phyloP scores from a whole-genome alignment of 2,329 filamentous ascomycete genomes.

The Fusarium coffeatum region DNA sequence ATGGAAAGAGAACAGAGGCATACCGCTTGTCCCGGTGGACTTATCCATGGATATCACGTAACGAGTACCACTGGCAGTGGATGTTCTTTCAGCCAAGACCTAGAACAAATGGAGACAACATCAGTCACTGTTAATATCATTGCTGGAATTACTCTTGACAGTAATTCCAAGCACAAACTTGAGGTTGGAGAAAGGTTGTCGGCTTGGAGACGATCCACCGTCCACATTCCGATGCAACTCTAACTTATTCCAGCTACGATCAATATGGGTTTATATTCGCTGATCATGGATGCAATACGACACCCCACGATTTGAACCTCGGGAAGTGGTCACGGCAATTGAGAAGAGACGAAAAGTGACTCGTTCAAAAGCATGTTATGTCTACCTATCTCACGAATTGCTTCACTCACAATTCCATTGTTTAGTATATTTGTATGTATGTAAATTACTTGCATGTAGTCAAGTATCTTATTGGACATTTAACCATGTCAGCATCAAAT shows the following conservation, averaged over 20 bases:
- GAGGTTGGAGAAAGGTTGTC: not conserved
- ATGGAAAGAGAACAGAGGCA: not conserved
- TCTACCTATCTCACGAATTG: too few relatives aligned
- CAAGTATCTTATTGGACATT: not conserved
- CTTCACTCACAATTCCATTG: not conserved
- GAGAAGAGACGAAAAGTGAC: not conserved
- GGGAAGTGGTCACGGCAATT: constrained; percentile 34
- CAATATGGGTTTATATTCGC: not conserved
- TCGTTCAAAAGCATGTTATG: not conserved
- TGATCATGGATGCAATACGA: constrained; percentile 26
- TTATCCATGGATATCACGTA: not conserved
- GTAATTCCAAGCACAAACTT: not conserved
- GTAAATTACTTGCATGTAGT: not conserved
- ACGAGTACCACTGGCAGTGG: constrained; percentile 13
- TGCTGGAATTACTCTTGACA: not conserved
- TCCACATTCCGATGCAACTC: constrained; percentile 17
- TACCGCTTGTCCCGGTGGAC: not conserved
- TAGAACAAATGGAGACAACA: not conserved
- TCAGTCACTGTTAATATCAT: not conserved
- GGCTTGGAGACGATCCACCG: not conserved
- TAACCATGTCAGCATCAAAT: not conserved
- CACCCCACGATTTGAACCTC: constrained; percentile 16
- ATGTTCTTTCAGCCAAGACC: constrained; percentile 14
- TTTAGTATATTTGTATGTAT: not conserved
- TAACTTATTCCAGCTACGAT: not conserved